Evolutionary conservation across 2,329 filamentous ascomycete species (phyloP).

Genomic region (Ophiocordyceps sinensis): DNA sequence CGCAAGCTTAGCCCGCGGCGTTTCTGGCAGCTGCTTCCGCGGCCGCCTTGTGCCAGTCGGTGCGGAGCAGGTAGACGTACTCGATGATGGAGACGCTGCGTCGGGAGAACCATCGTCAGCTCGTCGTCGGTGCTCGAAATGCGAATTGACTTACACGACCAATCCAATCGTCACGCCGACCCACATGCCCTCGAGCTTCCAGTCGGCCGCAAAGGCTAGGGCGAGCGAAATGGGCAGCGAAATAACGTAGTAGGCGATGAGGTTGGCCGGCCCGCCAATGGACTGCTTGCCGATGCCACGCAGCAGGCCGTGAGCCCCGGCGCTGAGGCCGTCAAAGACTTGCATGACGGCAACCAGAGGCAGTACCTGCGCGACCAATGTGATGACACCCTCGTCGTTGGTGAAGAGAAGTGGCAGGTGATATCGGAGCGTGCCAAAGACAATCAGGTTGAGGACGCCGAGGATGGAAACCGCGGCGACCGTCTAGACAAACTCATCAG

Average conservation of each 20-base stretch:
- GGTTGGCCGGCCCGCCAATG: slow-evolving; percentile 77
- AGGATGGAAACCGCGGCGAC: slow-evolving; percentile 52
- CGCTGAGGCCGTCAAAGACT: slow-evolving; percentile 68
- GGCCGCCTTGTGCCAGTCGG: slow-evolving; percentile 38
- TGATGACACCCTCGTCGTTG: slow-evolving; percentile 54
- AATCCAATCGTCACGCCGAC: slow-evolving; percentile 61
- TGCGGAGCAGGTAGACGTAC: slow-evolving; percentile 35
- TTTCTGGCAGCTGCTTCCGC: slow-evolving; percentile 38
- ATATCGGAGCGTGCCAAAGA: slow-evolving; percentile 55
- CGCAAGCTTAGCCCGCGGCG: slow-evolving; percentile 22
- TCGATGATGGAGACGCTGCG: slow-evolving; percentile 36
- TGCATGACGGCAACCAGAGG: slow-evolving; percentile 82
- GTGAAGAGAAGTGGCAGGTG: slow-evolving; percentile 69
- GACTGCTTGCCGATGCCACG: slow-evolving; percentile 79
- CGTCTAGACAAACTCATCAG: slow-evolving; percentile 17
- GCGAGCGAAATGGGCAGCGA: slow-evolving; percentile 74
- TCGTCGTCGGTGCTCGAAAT: background rate
- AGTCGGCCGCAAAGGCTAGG: slow-evolving; percentile 60
- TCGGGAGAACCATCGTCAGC: background rate
- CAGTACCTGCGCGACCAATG: slow-evolving; percentile 52
- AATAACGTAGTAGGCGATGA: slow-evolving; percentile 75
- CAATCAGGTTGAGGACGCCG: slow-evolving; percentile 62
- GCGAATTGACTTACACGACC: slow-evolving; percentile 30
- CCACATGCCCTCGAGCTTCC: slow-evolving; percentile 75
- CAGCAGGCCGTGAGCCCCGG: slow-evolving; percentile 71